Evolutionary conservation across 257 asterid genomes (phyloP).

Genomic region (Primulina huaijiensis): DNA sequence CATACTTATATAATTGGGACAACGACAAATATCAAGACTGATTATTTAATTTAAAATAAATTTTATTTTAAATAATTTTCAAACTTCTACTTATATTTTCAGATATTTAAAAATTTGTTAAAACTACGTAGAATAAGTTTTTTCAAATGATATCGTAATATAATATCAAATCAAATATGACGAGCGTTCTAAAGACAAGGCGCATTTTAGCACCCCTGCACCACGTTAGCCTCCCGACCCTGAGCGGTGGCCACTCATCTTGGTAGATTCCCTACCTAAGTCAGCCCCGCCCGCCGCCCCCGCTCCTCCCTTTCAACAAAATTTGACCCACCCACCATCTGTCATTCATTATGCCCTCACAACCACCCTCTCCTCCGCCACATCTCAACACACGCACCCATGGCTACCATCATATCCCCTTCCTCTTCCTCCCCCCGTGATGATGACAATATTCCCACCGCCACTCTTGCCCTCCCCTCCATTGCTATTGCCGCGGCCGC

Average conservation of each 20-base stretch:
- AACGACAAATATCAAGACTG: too few relatives aligned
- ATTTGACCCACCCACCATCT: constrained; percentile 39
- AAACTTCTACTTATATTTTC: too few relatives aligned
- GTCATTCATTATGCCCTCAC: constrained; percentile 52
- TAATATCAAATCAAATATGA: too few relatives aligned
- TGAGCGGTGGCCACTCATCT: constrained; percentile 74
- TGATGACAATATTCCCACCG: constrained; percentile 42
- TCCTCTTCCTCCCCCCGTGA: constrained; percentile 33
- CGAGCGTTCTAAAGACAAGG: not conserved
- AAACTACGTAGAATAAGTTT: too few relatives aligned
- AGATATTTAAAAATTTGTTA: too few relatives aligned
- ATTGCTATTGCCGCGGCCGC: constrained; percentile 38
- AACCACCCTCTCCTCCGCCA: constrained; percentile 29
- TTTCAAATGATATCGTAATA: too few relatives aligned
- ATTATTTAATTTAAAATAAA: too few relatives aligned
- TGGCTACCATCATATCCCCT: constrained; percentile 35
- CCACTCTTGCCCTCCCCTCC: constrained; percentile 47
- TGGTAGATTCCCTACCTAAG: constrained; percentile 63
- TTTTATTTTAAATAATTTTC: too few relatives aligned
- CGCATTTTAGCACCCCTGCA: constrained; percentile 43
- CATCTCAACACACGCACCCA: constrained; percentile 25
- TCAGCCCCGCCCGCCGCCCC: constrained; percentile 20
- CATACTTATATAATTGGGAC: too few relatives aligned
- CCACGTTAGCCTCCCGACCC: constrained; percentile 68
- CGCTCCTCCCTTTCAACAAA: constrained; percentile 48